Percentiles rank a stretch among this genome's conserved stretches.
These are phyloP conservation scores for Lactifluus pinguis DNA, from an alignment of 768 basidiomycete species.

Conservation along the genomic window DNA sequence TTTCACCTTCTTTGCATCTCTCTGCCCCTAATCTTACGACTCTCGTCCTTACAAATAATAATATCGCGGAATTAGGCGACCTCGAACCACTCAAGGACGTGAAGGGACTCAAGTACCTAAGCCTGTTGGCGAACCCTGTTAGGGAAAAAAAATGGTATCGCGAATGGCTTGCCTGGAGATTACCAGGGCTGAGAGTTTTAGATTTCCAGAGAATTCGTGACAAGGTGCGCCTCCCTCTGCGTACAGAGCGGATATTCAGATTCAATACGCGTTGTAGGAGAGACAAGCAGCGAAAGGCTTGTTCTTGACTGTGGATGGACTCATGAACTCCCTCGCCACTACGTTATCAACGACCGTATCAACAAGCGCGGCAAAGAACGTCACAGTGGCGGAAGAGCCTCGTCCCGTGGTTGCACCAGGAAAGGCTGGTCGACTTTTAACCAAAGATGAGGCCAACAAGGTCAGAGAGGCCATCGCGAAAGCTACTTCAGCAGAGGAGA, in stretches of 20 bases:
- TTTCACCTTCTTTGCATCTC: slow-evolving; percentile 73
- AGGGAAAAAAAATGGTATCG: slow-evolving; percentile 92
- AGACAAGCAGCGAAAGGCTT: slow-evolving; percentile 62
- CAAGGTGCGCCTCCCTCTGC: slow-evolving; percentile 59
- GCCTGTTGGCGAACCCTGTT: slow-evolving; percentile 76
- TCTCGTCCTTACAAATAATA: slow-evolving; percentile 79
- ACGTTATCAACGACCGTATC: slow-evolving; percentile 69
- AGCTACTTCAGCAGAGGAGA: slow-evolving; percentile 87
- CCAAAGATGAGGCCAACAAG: slow-evolving; percentile 82
- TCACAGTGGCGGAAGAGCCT: slow-evolving; percentile 73
- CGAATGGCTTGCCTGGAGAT: slow-evolving; percentile 88
- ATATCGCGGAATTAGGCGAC: slow-evolving; percentile 70
- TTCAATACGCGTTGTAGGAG: slow-evolving; percentile 44
- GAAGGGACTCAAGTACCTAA: slow-evolving; percentile 63
- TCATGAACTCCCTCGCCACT: slow-evolving; percentile 73
- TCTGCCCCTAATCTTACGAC: slow-evolving; percentile 80
- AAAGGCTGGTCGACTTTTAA: slow-evolving; percentile 82
- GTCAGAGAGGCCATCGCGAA: slow-evolving; percentile 82
- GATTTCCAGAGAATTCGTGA: slow-evolving; percentile 94
- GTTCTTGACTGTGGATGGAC: slow-evolving; percentile 73
- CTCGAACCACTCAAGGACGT: slow-evolving; percentile 76
- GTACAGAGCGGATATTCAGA: not conserved
- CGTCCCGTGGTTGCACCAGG: slow-evolving; percentile 43
- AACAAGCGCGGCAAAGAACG: slow-evolving; percentile 49
- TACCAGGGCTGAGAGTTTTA: slow-evolving; percentile 81